Base-by-base conservation (phyloP, 257 asterid species). In the Solanum medicagineum region DNA sequence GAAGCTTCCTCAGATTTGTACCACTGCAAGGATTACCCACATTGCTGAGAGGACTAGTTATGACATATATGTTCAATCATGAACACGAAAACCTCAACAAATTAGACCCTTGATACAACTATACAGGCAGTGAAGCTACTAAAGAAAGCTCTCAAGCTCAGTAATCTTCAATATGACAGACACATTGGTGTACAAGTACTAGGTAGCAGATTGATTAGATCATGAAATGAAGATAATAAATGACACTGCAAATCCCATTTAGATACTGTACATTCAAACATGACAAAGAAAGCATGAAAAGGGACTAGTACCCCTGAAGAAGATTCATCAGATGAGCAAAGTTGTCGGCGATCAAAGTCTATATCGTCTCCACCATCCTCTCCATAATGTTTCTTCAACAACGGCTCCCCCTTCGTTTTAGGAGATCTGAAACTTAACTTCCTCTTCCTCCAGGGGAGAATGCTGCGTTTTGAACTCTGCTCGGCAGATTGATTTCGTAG, bases 321-420 rank as follows among this genome's bases (percentile, higher is more conserved):
- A 85, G 95, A 92, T 84, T 95, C 97, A 75, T 95, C 94, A 1
- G 98, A 92, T 75, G 96, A 91, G 81, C 95, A 88, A 77, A 95
- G 93, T 85, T 90, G 95, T 65, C 98, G 88, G n/a, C 98, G 97
- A 89, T 94, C 98, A 85, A 93, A 92, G 84, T 94, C 98, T 84
- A 94, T 95, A 83, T 95, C 98, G 81, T 95, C 98, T 17, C 98
- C 98, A 44, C 98, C 98, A 84, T 95, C 98, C 83, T 95, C 98
- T 24, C 92, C 97, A 59, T 93, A 91, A 71, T 80, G 62, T 57
- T 90, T 93, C 68, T 91, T 95, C 90, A 95, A 87, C 40, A 95
- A 83, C 22, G 98, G 98, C 90, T 94, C 97, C 70, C 94, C 96
- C 89, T 94, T 93, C 59, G 62, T 90, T 84, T 93, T 92, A 26